Base-by-base conservation (phyloP, 148 eudicot species). In the Cornus florida region DNA sequence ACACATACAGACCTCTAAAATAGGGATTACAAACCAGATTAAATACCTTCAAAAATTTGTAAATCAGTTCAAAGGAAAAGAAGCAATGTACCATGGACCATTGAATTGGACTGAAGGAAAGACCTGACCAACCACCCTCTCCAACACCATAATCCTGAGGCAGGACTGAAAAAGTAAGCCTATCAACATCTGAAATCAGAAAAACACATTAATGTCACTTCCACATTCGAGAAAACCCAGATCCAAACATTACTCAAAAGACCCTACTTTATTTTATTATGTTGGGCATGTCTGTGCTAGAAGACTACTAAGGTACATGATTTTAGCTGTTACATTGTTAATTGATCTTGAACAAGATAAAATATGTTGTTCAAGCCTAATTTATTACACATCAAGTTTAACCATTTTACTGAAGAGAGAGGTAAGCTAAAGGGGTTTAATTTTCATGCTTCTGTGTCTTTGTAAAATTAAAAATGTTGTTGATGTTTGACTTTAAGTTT, bases 121-220 rank as follows among this genome's bases (percentile, higher is more conserved):
- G 91, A 78, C 97, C 97, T 38, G 93, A 87, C 97, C 97, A 92
- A 65, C 97, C 87, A 66, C 93, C 89, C 84, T 92, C 97, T 82
- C 93, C 97, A 76, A 89, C 86, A 39, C 93, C 96, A 82, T 73
- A 73, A 86, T 90, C 92, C 65, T 79, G 92, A 78, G 93, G 93
- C 73, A 88, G 85, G 43, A 77, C 93, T 33, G 89, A 75, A 75
- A 75, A 92, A 41, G 82, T 86, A 76, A 84, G 84, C 77, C 81
- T 85, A 72, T 87, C 88, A 80, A 80, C 81, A 85, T 87, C 92
- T 89, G 89, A 46, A 84, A 77, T 67, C 64, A 72, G 13, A 4
- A 7, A 24, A 1, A 48, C 62, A 53, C 32, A 71, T 53, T 38
- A 77, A 59, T 41, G 28, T n/a, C n/a, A 69, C 17, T n/a, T 35